A percentile compares a stretch with the other conserved stretches of the same genome.
Evolutionary conservation across 2,329 filamentous ascomycete species (phyloP).

Genomic region (Arthrobotrys conoides): DNA sequence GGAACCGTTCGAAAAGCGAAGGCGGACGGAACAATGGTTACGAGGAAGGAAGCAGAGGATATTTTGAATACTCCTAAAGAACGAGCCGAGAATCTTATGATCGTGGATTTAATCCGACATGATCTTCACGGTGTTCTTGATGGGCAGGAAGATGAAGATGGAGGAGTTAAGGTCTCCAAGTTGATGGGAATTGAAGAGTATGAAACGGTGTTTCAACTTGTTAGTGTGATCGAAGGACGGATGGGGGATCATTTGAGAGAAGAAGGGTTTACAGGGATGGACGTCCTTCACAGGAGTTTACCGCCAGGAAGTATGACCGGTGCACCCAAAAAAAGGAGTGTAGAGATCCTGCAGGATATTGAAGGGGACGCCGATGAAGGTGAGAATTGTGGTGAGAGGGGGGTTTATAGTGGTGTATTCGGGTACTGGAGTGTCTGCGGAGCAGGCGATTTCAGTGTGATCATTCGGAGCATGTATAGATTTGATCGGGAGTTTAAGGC

Average conservation of each 20-base stretch:
- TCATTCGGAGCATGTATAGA: conserved; percentile 84
- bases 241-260: conserved; percentile 65
- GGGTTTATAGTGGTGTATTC: conserved; percentile 88
- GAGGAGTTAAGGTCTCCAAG: conserved; percentile 81
- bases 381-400: conserved; percentile 71
- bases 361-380: conserved; percentile 70
- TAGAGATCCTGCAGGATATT: conserved; percentile 81
- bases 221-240: conserved; percentile 84
- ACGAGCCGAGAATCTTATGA: conserved; percentile 96
- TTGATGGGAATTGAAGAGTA: conserved; percentile 92
- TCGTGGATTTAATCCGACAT: conserved; percentile 94
- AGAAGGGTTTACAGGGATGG: conserved; percentile 75
- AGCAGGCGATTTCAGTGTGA: conserved; percentile 89
- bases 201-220: conserved; percentile 90
- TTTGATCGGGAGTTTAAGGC: conserved; percentile 75
- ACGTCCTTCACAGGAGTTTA: conserved; percentile 81
- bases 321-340: conserved; percentile 92
- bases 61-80: conserved; percentile 88
- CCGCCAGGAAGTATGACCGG: conserved; percentile 97
- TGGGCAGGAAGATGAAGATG: conserved; percentile 67
- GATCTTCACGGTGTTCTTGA: conserved; percentile 76
- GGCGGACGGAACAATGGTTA: conserved; percentile 73
- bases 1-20: conserved; percentile 84
- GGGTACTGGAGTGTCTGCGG: conserved; percentile 91
- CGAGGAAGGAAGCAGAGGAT: conserved; percentile 77